phyloP scores from a whole-genome alignment of 208 protist genomes.

The Crithidia bombi region DNA sequence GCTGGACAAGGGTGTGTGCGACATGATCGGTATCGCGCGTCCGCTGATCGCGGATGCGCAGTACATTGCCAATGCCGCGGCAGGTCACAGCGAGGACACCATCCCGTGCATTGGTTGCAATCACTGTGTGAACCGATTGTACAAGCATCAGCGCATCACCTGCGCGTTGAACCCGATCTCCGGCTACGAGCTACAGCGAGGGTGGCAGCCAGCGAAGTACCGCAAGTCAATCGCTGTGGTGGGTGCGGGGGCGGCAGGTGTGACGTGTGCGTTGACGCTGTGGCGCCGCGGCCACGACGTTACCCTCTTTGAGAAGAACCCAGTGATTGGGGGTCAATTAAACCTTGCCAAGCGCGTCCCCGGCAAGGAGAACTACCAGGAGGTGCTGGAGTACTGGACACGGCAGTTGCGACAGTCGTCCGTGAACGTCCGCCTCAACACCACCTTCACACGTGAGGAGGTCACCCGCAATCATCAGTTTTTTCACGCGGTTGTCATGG shows the following conservation, averaged over 20 bases:
- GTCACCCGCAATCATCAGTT: conserved; percentile 81
- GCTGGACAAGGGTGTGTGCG: conserved; percentile 71
- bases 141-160: conserved; percentile 83
- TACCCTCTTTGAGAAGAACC: conserved; percentile 83
- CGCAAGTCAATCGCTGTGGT: conserved; percentile 90
- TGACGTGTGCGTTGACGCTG: conserved; percentile 88
- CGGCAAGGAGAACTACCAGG: conserved; percentile 94
- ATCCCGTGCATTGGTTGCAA: conserved; percentile 96
- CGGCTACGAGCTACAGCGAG: conserved; percentile 89
- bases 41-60: conserved; percentile 92
- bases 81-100: conserved; percentile 66
- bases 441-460: conserved; percentile 81
- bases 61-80: conserved; percentile 87
- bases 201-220: conserved; percentile 52
- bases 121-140: conserved; percentile 94
- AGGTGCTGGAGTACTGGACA: conserved; percentile 91
- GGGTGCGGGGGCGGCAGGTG: conserved; percentile 90
- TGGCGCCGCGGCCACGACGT: conserved; percentile 93
- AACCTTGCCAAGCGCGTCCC: conserved; percentile 94
- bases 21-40: conserved; percentile 91
- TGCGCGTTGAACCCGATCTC: conserved; percentile 93
- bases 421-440: conserved; percentile 78
- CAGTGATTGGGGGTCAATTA: conserved; percentile 91
- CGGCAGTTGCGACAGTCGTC: conserved; percentile 75
- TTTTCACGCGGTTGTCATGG: conserved; percentile 84